These are phyloP conservation scores for Hypoxylon crocopeplum DNA, from an alignment of 495 filamentous ascomycete species.

Conservation along the genomic window DNA sequence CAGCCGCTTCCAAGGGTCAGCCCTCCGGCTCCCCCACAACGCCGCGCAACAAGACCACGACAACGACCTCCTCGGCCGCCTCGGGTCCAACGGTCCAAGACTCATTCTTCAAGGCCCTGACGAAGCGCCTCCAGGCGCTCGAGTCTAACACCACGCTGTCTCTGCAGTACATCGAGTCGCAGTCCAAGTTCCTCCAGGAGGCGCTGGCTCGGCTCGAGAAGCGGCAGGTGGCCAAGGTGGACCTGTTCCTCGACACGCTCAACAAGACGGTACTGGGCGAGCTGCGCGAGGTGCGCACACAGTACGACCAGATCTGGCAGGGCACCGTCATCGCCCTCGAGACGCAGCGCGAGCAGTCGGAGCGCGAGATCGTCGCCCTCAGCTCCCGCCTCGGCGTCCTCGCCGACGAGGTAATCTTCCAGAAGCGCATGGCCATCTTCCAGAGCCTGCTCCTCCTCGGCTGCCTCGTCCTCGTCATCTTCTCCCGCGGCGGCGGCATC, in stretches of 20 bases:
- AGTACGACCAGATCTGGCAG: slow-evolving; percentile 97
- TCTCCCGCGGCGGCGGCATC: slow-evolving; percentile 58
- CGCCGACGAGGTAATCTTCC: slow-evolving; percentile 93
- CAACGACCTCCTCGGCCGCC: slow-evolving; percentile 59
- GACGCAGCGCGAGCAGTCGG: slow-evolving; percentile 78
- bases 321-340: slow-evolving; percentile 91
- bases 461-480: slow-evolving; percentile 87
- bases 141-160: slow-evolving; percentile 93
- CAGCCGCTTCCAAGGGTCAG: slow-evolving; percentile 17
- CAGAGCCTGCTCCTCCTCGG: slow-evolving; percentile 86
- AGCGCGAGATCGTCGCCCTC: slow-evolving; percentile 82
- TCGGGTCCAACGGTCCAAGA: slow-evolving; percentile 88
- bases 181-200: slow-evolving; percentile 89
- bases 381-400: slow-evolving; percentile 80
- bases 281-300: slow-evolving; percentile 75
- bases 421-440: slow-evolving; percentile 91
- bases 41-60: slow-evolving; percentile 51
- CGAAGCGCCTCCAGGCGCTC: slow-evolving; percentile 87
- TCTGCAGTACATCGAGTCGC: slow-evolving; percentile 94
- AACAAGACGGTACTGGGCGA: slow-evolving; percentile 89
- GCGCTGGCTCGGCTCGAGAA: slow-evolving; percentile 91
- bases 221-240: slow-evolving; percentile 82
- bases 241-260: slow-evolving; percentile 78
- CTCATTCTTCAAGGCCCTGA: slow-evolving; percentile 95
- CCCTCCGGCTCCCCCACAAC: slow-evolving; percentile 35